Conservation (phyloP, 345 rosid genomes). For the Crucihimalaya himalaica region DNA sequence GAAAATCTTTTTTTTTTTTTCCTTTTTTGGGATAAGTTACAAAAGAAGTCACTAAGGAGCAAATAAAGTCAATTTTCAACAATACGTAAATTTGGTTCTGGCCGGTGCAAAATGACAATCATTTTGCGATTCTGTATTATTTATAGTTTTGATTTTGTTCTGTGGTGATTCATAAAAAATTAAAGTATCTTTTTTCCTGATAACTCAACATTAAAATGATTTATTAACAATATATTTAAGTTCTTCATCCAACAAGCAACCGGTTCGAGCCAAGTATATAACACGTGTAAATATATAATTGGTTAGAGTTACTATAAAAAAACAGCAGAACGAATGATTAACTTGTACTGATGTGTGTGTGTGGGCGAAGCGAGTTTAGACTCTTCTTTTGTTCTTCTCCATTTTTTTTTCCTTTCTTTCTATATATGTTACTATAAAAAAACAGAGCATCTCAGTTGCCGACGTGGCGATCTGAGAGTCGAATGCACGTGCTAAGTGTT, state of each 20-base stretch:
- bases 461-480: conserved; percentile 23
- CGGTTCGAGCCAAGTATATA: background rate
- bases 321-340: conserved; percentile 23
- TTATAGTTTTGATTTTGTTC: background rate
- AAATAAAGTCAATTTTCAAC: conserved; percentile 17
- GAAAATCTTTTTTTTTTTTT: background rate
- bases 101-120: background rate
- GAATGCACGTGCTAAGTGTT: conserved; percentile 33
- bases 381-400: background rate
- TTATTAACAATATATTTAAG: background rate
- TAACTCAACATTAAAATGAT: background rate
- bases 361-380: conserved; percentile 15
- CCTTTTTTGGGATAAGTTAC: background rate
- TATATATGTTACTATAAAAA: too few relatives aligned
- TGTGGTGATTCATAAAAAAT: background rate
- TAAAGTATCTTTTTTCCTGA: background rate
- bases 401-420: background rate
- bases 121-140: background rate
- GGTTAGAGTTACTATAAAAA: background rate
- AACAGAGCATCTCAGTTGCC: conserved; percentile 9
- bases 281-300: background rate
- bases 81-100: background rate
- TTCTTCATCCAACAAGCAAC: conserved; percentile 14
- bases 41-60: conserved; percentile 15
- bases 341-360: conserved; percentile 30